These are phyloP conservation scores for Diaporthe ilicicola DNA, from an alignment of 2,329 filamentous ascomycete species.

Conservation along the genomic window DNA sequence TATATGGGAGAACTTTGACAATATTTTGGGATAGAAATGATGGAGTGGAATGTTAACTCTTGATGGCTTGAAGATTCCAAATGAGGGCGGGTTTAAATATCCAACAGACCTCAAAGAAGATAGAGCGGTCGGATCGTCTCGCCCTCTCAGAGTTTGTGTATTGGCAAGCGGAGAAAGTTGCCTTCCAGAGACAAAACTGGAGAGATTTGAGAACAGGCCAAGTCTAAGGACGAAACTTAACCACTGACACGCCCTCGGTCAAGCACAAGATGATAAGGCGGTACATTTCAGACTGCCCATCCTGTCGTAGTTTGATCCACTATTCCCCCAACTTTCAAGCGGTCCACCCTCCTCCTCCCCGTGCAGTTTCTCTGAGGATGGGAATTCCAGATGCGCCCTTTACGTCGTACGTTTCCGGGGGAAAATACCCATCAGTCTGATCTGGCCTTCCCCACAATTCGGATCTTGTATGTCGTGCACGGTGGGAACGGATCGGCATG, in stretches of 20 bases:
- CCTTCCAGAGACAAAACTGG: background rate
- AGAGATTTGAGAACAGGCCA: slow-evolving; percentile 1
- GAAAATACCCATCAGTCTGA: slow-evolving; percentile 7
- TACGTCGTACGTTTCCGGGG: slow-evolving; percentile 8
- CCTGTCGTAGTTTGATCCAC: background rate
- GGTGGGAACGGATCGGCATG: background rate
- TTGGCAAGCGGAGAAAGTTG: slow-evolving; percentile 24
- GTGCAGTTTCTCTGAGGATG: slow-evolving; percentile 8
- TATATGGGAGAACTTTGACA: background rate
- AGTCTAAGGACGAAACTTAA: slow-evolving; percentile 6
- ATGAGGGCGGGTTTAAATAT: slow-evolving; percentile 26
- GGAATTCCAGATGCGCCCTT: slow-evolving; percentile 6
- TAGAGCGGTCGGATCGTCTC: background rate
- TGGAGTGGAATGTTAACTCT: background rate
- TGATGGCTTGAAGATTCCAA: background rate
- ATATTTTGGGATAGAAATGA: background rate
- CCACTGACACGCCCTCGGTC: background rate
- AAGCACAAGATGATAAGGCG: slow-evolving; percentile 7
- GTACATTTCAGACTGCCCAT: slow-evolving; percentile 9
- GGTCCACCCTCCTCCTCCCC: background rate
- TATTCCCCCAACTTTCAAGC: slow-evolving; percentile 8
- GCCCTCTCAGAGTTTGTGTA: slow-evolving; percentile 6
- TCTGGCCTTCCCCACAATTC: slow-evolving; percentile 27
- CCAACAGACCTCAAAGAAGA: background rate
- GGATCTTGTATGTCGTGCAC: slow-evolving; percentile 28